Evolutionary conservation across 768 basidiomycete species (phyloP).

Genomic region (Suillus discolor): DNA sequence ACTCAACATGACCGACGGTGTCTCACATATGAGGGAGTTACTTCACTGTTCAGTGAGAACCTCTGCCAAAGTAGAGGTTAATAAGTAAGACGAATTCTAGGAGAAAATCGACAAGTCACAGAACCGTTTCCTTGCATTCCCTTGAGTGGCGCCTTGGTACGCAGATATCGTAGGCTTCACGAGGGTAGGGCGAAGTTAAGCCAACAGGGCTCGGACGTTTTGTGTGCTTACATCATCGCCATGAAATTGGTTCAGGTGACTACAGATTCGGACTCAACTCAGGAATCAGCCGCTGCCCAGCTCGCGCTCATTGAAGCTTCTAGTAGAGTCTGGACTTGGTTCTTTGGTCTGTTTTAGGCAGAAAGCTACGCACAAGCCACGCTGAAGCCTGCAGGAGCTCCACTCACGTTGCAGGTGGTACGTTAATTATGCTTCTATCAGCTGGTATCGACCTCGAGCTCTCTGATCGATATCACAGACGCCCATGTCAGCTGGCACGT

Average conservation of each 20-base stretch:
- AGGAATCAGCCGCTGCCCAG: neutral
- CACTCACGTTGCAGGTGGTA: conserved; percentile 5
- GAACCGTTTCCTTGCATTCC: too few relatives aligned
- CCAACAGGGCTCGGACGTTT: too few relatives aligned
- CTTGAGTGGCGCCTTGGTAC: too few relatives aligned
- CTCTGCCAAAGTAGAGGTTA: too few relatives aligned
- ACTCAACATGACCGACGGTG: too few relatives aligned
- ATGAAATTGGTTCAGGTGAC: neutral
- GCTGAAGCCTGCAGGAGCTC: neutral
- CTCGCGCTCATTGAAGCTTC: neutral
- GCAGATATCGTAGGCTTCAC: too few relatives aligned
- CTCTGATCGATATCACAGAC: neutral
- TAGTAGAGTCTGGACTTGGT: neutral
- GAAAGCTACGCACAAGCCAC: neutral
- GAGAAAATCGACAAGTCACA: too few relatives aligned
- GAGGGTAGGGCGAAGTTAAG: too few relatives aligned
- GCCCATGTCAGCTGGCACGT: neutral
- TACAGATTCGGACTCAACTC: neutral
- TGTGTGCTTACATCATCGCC: neutral
- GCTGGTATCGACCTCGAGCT: neutral
- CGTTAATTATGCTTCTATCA: conserved; percentile 2
- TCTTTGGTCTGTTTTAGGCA: neutral
- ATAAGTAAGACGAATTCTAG: too few relatives aligned
- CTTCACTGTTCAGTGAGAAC: too few relatives aligned
- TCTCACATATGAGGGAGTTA: too few relatives aligned